Percentiles rank a stretch among this genome's conserved stretches.
Evolutionary conservation across 2,329 filamentous ascomycete species (phyloP).

Genomic region (Colletotrichum falcatum): DNA sequence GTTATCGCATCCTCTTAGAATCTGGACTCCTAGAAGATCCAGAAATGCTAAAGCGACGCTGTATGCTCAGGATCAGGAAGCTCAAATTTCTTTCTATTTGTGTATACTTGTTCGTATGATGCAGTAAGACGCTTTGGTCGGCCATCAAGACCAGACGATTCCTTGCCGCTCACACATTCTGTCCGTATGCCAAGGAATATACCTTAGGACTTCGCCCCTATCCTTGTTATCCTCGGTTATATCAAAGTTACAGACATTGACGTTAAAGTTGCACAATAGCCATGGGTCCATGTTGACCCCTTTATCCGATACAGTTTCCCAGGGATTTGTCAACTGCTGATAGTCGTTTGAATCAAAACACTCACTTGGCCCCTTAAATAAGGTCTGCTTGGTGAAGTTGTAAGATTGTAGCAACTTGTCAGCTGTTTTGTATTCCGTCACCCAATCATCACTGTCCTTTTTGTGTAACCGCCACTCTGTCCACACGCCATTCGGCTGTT

Average conservation of each 20-base stretch:
- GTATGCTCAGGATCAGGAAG: too few species aligned
- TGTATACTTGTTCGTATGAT: too few species aligned
- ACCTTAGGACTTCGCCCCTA: neutral
- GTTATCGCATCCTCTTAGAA: too few species aligned
- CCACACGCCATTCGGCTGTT: conserved; percentile 11
- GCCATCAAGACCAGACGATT: neutral
- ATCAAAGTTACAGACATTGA: neutral
- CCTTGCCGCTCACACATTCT: neutral
- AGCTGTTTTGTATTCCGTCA: neutral
- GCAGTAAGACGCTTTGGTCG: too few species aligned
- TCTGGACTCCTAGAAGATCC: too few species aligned
- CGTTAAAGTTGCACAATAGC: neutral
- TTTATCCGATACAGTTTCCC: neutral
- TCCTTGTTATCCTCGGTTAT: neutral
- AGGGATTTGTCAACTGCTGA: conserved; percentile 12
- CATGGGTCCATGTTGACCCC: neutral
- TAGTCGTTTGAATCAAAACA: conserved; percentile 23
- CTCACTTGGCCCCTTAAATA: neutral
- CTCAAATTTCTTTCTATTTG: too few species aligned
- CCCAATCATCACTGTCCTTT: neutral
- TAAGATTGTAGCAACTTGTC: conserved; percentile 4
- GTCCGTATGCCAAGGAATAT: neutral
- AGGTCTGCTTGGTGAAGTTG: conserved; percentile 11
- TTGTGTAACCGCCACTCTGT: conserved; percentile 4
- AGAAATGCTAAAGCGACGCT: too few species aligned